Percentiles rank a stretch among this genome's conserved stretches.
These are phyloP conservation scores for Fusarium camptoceras DNA, from an alignment of 2,329 filamentous ascomycete genomes.

Conservation along the genomic window DNA sequence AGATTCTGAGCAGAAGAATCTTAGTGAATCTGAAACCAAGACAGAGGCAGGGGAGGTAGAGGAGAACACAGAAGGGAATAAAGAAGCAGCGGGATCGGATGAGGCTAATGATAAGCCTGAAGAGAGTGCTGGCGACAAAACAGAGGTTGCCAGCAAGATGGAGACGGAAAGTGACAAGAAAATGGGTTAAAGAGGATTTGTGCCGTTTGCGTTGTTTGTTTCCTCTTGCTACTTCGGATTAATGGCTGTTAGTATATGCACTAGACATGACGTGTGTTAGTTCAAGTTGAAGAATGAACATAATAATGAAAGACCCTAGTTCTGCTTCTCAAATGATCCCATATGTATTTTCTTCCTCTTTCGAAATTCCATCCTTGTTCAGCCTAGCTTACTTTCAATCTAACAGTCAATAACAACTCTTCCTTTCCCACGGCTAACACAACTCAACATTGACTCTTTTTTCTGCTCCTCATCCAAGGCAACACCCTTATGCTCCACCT, in stretches of 20 bases:
- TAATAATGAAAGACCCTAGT: neutral
- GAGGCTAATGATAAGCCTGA: neutral
- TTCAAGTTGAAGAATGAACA: neutral
- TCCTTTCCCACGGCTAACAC: slow-evolving; percentile 31
- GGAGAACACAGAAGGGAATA: neutral
- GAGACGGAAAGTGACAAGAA: neutral
- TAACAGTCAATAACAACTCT: slow-evolving; percentile 20
- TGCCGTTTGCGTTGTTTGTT: neutral
- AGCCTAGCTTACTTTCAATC: neutral
- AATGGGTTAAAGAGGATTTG: neutral
- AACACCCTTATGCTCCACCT: slow-evolving; percentile 29
- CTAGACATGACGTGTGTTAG: neutral
- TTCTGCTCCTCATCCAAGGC: slow-evolving; percentile 33
- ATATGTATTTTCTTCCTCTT: neutral
- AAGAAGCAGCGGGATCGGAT: neutral
- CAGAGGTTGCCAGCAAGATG: neutral
- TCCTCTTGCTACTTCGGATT: neutral
- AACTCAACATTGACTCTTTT: slow-evolving; percentile 18
- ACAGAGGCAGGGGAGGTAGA: neutral
- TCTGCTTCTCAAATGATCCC: neutral
- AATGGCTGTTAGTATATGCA: neutral
- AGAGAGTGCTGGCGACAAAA: neutral
- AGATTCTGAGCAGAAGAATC: neutral
- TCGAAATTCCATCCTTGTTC: neutral
- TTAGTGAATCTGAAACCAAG: neutral